Base-by-base conservation (phyloP, 2,329 filamentous ascomycete genomes). In the Botryosphaeria dothidea region DNA sequence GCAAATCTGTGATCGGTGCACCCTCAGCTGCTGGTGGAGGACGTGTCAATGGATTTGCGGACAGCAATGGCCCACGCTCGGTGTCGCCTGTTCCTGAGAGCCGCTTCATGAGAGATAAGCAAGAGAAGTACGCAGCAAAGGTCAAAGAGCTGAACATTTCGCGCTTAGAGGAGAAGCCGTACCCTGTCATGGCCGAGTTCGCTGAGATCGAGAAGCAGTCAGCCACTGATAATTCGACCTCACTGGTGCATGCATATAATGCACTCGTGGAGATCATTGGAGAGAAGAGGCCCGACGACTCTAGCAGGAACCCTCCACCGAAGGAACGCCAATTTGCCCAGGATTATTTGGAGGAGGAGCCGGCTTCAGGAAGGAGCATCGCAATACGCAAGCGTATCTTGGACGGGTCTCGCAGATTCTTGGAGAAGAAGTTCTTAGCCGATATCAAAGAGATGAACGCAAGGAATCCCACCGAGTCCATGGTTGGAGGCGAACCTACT, bases 391-490 rank as follows among this genome's bases (percentile, higher is more conserved):
- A 90, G 77, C 86, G 86, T 58, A 93, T 97, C 62, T 83, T 97
- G 15, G 84, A 88, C 58, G 94, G 94, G 2, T 92, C 93, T 58
- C 90, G 92, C 67, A 81, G 78, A 15, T 96, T 91, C 76, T 81
- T 98, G 27, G 94, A 98, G 78, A 88, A 87, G 71, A 86, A 90
- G 68, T 97, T 96, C 77, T 88, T 91, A 74, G 83, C 84, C 56
- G 88, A 94, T 69, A 84, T 98, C 41, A 92, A 97, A 74, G 84
- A 83, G 9, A 82, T 91, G 45, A 90, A 99, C 66, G 84, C 86
- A 43, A 96, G 91, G 77, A 92, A 95, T 74, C 93, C 93, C 2
- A 88, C 90, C 64, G 93, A 97, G 74, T 94, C 95, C 31, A 92
- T 92, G 73, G 85, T 97, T 46, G 95, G 95, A 66, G 95, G 95